These are phyloP conservation scores for Emydomyces testavorans DNA, from an alignment of 2,329 filamentous ascomycete genomes.

Conservation along the genomic window DNA sequence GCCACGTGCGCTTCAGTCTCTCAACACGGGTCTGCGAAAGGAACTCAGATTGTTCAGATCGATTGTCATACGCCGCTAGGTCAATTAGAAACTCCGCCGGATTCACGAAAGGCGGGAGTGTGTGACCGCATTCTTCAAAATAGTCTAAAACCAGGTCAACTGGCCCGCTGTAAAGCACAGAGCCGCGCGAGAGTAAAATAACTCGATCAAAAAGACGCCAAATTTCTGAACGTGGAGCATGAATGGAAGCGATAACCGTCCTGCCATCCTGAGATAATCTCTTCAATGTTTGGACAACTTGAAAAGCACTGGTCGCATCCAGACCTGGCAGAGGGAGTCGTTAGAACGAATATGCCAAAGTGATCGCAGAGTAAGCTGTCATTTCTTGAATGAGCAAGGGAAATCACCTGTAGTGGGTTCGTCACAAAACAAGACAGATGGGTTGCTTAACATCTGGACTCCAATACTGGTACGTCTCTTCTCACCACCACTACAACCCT, in stretches of 20 bases:
- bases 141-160: constrained; percentile 49
- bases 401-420: constrained; percentile 58
- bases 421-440: constrained; percentile 65
- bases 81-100: constrained; percentile 68
- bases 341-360: neutral
- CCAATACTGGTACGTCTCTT: constrained; percentile 66
- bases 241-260: constrained; percentile 63
- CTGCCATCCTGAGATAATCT: constrained; percentile 54
- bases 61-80: constrained; percentile 60
- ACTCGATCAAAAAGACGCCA: constrained; percentile 66
- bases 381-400: neutral
- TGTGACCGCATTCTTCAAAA: constrained; percentile 50
- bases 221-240: constrained; percentile 68
- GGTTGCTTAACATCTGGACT: constrained; percentile 67
- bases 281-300: constrained; percentile 60
- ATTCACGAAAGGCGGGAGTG: constrained; percentile 60
- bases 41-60: constrained; percentile 54
- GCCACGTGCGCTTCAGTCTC: constrained; percentile 52
- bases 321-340: constrained; percentile 31
- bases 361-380: neutral
- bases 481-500: constrained; percentile 68
- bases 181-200: constrained; percentile 55
- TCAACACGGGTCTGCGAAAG: constrained; percentile 50
- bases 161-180: constrained; percentile 55
- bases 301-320: constrained; percentile 65